These are phyloP conservation scores for Schizopora paradoxa DNA, from an alignment of 1,284 basidiomycete genomes.

Conservation along the genomic window DNA sequence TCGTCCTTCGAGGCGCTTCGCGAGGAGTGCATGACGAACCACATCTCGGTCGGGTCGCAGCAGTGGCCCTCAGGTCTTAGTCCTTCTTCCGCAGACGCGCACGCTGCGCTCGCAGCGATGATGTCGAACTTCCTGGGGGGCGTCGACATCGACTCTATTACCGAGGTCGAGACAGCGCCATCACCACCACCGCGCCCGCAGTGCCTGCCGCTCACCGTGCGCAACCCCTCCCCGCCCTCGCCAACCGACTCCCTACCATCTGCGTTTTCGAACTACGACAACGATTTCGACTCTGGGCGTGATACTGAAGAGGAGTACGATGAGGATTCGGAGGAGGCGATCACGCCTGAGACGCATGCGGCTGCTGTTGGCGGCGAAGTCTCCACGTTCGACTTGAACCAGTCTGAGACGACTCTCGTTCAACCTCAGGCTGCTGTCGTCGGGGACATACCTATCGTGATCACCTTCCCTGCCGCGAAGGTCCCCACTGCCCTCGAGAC, in stretches of 20 bases:
- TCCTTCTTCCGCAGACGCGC: background rate
- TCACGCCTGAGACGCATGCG: constrained; percentile 11
- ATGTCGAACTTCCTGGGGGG: background rate
- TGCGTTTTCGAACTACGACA: background rate
- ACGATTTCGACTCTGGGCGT: background rate
- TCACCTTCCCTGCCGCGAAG: no score
- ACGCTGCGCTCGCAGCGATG: background rate
- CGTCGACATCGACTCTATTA: background rate
- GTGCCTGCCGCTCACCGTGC: background rate
- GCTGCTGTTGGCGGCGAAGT: no score
- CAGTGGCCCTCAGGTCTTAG: no score
- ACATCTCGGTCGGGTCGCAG: no score
- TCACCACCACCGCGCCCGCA: background rate
- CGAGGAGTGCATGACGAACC: no score
- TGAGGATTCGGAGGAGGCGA: constrained; percentile 5
- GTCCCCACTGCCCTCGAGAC: no score
- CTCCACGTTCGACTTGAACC: no score
- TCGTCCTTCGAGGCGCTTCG: no score
- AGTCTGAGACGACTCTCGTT: no score
- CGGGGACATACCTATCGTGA: no score
- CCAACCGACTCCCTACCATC: background rate
- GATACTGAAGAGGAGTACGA: no score
- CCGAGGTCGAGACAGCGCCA: background rate
- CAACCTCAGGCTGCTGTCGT: no score
- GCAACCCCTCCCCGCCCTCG: background rate